These are phyloP conservation scores for Yarrowia sp. DNA, from an alignment of 805 yeast genomes.

Conservation along the genomic window DNA sequence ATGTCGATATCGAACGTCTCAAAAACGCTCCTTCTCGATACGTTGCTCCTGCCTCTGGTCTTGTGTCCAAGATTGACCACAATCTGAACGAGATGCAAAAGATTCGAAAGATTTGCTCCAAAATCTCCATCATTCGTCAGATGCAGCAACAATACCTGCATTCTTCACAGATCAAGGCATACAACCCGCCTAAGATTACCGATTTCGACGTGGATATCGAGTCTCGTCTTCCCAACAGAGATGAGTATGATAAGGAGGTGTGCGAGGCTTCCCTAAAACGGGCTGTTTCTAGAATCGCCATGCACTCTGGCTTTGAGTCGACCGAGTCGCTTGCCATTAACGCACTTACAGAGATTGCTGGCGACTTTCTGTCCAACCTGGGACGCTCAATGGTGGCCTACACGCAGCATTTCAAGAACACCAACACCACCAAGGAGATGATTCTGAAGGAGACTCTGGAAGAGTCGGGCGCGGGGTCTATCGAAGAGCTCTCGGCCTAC, in stretches of 20 bases:
- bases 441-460: conserved; percentile 58
- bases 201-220: conserved; percentile 79
- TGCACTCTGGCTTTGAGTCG: conserved; percentile 90
- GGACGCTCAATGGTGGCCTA: conserved; percentile 68
- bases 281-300: conserved; percentile 70
- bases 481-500: conserved; percentile 70
- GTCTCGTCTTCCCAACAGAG: conserved; percentile 70
- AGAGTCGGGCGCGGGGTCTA: conserved; percentile 77
- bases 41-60: conserved; percentile 48
- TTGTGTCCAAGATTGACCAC: conserved; percentile 55
- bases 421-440: conserved; percentile 42
- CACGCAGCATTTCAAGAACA: conserved; percentile 43
- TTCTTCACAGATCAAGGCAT: conserved; percentile 67
- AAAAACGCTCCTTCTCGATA: conserved; percentile 41
- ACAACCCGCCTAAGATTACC: conserved; percentile 57
- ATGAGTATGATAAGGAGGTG: conserved; percentile 53
- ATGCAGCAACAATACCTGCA: conserved; percentile 81
- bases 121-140: conserved; percentile 80
- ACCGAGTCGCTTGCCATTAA: conserved; percentile 75
- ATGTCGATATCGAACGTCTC: conserved; percentile 30
- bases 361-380: conserved; percentile 69
- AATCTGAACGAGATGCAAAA: conserved; percentile 82
- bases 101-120: conserved; percentile 81
- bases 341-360: conserved; percentile 78
- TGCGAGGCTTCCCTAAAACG: conserved; percentile 65